A percentile compares a stretch with the other conserved stretches of the same genome.
These are phyloP conservation scores for Rhizophora mangle DNA, from an alignment of 345 rosid species.

Conservation along the genomic window DNA sequence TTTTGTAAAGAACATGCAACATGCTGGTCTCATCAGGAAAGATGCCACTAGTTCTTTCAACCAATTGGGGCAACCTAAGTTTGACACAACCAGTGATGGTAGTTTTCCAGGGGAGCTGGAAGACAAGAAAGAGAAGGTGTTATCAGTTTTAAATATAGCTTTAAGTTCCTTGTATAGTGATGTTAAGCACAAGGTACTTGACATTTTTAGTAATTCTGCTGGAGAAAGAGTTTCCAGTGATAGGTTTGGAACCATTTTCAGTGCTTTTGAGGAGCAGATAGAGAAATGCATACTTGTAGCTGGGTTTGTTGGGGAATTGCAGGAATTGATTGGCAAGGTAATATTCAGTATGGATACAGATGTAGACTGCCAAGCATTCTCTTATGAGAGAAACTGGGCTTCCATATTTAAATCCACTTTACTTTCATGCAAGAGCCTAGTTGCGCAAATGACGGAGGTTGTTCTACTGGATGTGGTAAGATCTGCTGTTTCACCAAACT, in stretches of 20 bases:
- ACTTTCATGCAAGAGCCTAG: slow-evolving; percentile 52
- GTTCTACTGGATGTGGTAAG: slow-evolving; percentile 63
- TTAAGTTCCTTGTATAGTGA: slow-evolving; percentile 54
- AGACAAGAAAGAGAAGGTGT: slow-evolving; percentile 59
- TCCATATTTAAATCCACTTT: slow-evolving; percentile 53
- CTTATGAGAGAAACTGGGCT: slow-evolving; percentile 54
- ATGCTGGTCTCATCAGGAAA: slow-evolving; percentile 49
- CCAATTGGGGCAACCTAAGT: slow-evolving; percentile 30
- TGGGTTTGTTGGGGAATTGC: slow-evolving; percentile 57
- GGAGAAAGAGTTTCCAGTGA: slow-evolving; percentile 36
- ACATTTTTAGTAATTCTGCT: slow-evolving; percentile 36
- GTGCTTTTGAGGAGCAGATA: slow-evolving; percentile 69
- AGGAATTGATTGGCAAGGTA: slow-evolving; percentile 42
- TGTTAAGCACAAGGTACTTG: slow-evolving; percentile 47
- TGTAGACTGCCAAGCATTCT: slow-evolving; percentile 27
- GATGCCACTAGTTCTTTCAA: slow-evolving; percentile 39
- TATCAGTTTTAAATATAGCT: slow-evolving; percentile 51
- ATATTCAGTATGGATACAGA: slow-evolving; percentile 26
- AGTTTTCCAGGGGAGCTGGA: slow-evolving; percentile 35
- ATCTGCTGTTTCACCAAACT: slow-evolving; percentile 59
- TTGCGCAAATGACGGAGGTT: slow-evolving; percentile 62
- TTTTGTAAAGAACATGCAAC: slow-evolving; percentile 65
- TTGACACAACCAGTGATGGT: slow-evolving; percentile 36
- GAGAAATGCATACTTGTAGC: slow-evolving; percentile 64
- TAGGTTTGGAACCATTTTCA: slow-evolving; percentile 40